phyloP scores from a whole-genome alignment of 768 basidiomycete genomes.

The Phaeotremella skinneri region DNA sequence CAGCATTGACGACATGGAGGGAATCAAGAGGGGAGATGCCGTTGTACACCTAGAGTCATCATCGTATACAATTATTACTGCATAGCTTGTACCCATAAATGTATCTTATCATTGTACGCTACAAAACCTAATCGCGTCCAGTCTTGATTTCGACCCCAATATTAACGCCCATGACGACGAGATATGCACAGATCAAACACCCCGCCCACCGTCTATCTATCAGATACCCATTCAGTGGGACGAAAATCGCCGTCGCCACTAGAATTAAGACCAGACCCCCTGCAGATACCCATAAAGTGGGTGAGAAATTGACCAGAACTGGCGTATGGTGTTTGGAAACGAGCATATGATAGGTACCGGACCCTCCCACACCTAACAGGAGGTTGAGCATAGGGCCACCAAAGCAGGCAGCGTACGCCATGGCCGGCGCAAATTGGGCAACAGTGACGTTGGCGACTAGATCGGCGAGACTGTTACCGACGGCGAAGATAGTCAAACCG shows the following conservation, averaged over 20 bases:
- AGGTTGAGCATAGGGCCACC: slow-evolving; percentile 53
- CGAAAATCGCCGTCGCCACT: slow-evolving; percentile 70
- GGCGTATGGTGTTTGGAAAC: slow-evolving; percentile 70
- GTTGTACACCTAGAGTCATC: too few relatives aligned
- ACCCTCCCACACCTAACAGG: slow-evolving; percentile 74
- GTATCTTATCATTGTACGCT: not conserved
- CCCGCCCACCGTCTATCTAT: slow-evolving; percentile 79
- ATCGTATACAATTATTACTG: too few relatives aligned
- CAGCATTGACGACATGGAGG: too few relatives aligned
- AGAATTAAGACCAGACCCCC: slow-evolving; percentile 77
- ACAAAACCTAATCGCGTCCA: slow-evolving; percentile 18
- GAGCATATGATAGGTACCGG: slow-evolving; percentile 64
- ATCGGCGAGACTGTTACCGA: slow-evolving; percentile 94
- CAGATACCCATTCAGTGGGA: slow-evolving; percentile 78
- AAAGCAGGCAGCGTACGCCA: slow-evolving; percentile 52
- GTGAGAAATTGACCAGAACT: slow-evolving; percentile 72
- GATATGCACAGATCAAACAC: slow-evolving; percentile 71
- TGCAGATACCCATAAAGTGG: slow-evolving; percentile 78
- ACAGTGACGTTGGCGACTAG: slow-evolving; percentile 96
- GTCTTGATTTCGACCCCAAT: slow-evolving; percentile 68
- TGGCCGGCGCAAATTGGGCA: slow-evolving; percentile 58
- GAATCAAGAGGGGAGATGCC: too few relatives aligned
- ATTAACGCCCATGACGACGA: slow-evolving; percentile 72
- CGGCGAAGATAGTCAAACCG: slow-evolving; percentile 91
- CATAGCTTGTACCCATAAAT: too few relatives aligned